Conservation (phyloP, 1,139 yeast species). For the Lodderomyces metapsilosis region DNA sequence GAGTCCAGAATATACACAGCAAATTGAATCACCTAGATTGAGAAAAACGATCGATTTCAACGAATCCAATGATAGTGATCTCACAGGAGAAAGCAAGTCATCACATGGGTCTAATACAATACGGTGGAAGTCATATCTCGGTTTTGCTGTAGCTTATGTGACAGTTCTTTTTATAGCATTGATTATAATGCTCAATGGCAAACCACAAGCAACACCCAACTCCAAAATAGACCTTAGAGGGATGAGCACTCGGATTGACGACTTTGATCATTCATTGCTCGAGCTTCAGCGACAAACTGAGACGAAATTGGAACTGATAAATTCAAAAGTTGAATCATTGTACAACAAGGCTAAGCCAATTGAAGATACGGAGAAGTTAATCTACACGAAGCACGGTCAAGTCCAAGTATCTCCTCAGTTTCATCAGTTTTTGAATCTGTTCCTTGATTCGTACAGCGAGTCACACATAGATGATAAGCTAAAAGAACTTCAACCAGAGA, state of each 20-base stretch:
- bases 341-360: background rate
- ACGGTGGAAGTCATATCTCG: background rate
- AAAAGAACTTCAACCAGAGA: slow-evolving; percentile 3
- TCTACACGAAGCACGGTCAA: slow-evolving; percentile 25
- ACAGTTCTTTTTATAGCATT: background rate
- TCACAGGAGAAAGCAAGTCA: background rate
- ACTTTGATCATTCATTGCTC: background rate
- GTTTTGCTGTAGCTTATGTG: background rate
- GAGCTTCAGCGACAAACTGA: slow-evolving; percentile 1
- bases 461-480: slow-evolving; percentile 11
- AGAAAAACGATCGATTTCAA: slow-evolving; percentile 1
- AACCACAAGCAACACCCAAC: background rate
- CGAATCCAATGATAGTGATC: slow-evolving; percentile 4
- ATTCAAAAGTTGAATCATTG: background rate
- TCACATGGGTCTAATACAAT: background rate
- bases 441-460: slow-evolving; percentile 28
- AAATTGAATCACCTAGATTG: slow-evolving; percentile 1
- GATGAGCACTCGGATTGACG: background rate
- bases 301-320: background rate
- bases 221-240: background rate
- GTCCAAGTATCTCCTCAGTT: slow-evolving; percentile 43
- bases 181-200: background rate
- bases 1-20: background rate
- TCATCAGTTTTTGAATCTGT: slow-evolving; percentile 34
- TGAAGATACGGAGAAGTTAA: background rate